These are phyloP conservation scores for Fraxinus sp. DNA, from an alignment of 305 asterid genomes.

Conservation along the genomic window DNA sequence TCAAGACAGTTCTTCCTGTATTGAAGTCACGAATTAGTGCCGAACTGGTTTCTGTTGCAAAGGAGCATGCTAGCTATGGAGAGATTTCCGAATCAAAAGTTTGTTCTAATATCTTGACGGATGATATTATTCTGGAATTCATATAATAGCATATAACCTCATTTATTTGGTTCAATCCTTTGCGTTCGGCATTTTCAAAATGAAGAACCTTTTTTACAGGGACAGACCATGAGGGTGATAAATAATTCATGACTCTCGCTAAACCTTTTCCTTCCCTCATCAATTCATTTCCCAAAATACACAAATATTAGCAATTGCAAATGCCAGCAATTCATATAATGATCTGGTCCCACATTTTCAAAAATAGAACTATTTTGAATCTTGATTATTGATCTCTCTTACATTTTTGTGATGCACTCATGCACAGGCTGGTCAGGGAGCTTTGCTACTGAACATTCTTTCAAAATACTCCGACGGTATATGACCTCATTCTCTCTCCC, in stretches of 20 bases:
- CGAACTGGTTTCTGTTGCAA: slow-evolving; percentile 27
- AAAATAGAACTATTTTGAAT: background rate
- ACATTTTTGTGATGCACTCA: background rate
- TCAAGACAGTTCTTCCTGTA: slow-evolving; percentile 31
- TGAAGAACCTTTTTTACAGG: background rate
- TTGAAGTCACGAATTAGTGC: slow-evolving; percentile 31
- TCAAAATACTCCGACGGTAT: slow-evolving; percentile 29
- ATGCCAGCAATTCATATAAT: background rate
- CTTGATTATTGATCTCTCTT: background rate
- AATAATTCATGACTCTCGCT: background rate
- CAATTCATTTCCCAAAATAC: background rate
- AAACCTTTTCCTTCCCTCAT: background rate
- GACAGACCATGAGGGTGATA: background rate
- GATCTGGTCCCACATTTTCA: background rate
- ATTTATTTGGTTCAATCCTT: background rate
- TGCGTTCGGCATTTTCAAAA: background rate
- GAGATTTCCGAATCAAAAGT: slow-evolving; percentile 34
- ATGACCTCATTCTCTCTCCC: background rate
- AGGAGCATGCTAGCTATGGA: slow-evolving; percentile 30
- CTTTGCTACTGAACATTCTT: slow-evolving; percentile 25
- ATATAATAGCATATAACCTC: background rate
- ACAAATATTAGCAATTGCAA: background rate
- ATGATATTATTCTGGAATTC: background rate
- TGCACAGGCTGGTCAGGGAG: slow-evolving; percentile 25
- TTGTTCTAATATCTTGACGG: background rate